Base-by-base conservation (phyloP, 257 asterid genomes). In the Nicotiana tabacum region DNA sequence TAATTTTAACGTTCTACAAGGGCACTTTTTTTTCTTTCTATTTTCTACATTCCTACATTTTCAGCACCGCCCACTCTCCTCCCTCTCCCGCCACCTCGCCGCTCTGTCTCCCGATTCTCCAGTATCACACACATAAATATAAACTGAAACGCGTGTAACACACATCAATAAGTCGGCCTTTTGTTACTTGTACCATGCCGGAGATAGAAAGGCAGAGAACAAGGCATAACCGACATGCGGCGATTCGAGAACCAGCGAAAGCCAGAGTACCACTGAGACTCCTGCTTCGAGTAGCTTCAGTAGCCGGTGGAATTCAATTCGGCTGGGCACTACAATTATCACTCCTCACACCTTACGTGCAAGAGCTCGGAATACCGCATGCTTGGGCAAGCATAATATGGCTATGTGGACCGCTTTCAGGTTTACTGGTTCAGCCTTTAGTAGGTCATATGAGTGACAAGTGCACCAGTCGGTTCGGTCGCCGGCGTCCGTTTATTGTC, bases 311-410 rank as follows among this genome's bases (percentile, higher is more conserved):
- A 46, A 94, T 95, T n/a, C 99, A 95, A 86, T 95, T 93, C 85
- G 99, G 99, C 1, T 95, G 99, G 99, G 99, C 99, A 15, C 84
- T 95, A 39, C 98, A 95, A 77, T 85, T 92, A 5, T 93, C 97
- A 1, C 82, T 94, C 1, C 81, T 94, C 21, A 93, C 97, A 8
- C 98, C 98, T 0, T 94, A 94, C 85, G 97, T 93, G 29, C 98
- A 94, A 51, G 95, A 94, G 85, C 97, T 94, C 62, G 97, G 98
- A 12, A 91, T 94, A 56, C 95, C 97, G 10, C 98, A 94, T 91
- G 93, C 91, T 1, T 94, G 95, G 95, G 89, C 98, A 6, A 94
- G 97, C 37, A 89, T 94, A 29, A 94, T 94, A 83, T 94, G 98
- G 98, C 86, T 94, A 1, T 94, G 97, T 84, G 98, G 98, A 57